Evolutionary conservation across 108 stramenopile species (phyloP).

Genomic region (Nannochloropsis oceanica): DNA sequence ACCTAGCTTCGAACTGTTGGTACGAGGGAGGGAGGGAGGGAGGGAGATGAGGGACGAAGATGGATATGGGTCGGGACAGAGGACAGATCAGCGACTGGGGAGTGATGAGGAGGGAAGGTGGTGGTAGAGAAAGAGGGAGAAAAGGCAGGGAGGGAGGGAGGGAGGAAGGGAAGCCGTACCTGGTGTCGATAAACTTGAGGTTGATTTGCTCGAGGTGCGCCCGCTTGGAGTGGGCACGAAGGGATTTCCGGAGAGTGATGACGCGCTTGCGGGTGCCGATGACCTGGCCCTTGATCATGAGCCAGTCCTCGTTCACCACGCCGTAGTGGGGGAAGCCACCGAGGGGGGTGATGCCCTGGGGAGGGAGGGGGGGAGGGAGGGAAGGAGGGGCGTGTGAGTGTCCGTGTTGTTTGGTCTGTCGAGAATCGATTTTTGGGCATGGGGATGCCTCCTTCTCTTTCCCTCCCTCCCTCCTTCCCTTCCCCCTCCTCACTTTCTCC

Average conservation of each 20-base stretch:
- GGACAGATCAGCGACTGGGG: too few relatives aligned
- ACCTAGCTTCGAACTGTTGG: slow-evolving; percentile 73
- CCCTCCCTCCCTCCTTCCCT: not conserved
- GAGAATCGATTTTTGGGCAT: too few relatives aligned
- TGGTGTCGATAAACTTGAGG: slow-evolving; percentile 98
- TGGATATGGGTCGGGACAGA: too few relatives aligned
- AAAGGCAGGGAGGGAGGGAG: not conserved
- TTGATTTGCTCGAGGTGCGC: slow-evolving; percentile 90
- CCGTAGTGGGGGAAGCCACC: slow-evolving; percentile 98
- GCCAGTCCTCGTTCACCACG: slow-evolving; percentile 91
- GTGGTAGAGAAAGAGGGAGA: not conserved
- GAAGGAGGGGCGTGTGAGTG: not conserved
- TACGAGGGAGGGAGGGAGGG: not conserved
- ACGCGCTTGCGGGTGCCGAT: slow-evolving; percentile 96
- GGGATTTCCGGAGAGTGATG: slow-evolving; percentile 85
- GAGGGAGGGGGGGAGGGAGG: not conserved
- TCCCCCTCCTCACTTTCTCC: not conserved
- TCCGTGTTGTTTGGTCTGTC: not conserved
- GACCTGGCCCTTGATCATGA: slow-evolving; percentile 98
- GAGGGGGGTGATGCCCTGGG: slow-evolving; percentile 91
- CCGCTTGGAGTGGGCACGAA: slow-evolving; percentile 75
- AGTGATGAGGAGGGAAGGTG: not conserved
- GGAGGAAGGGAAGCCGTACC: not conserved
- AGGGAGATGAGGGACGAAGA: too few relatives aligned
- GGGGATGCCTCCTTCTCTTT: not conserved